Evolutionary conservation across 192 early-diverging fungal species (phyloP), one percentile per base, ranked within the genome.

Genomic region (Coemansia erecta): DNA sequence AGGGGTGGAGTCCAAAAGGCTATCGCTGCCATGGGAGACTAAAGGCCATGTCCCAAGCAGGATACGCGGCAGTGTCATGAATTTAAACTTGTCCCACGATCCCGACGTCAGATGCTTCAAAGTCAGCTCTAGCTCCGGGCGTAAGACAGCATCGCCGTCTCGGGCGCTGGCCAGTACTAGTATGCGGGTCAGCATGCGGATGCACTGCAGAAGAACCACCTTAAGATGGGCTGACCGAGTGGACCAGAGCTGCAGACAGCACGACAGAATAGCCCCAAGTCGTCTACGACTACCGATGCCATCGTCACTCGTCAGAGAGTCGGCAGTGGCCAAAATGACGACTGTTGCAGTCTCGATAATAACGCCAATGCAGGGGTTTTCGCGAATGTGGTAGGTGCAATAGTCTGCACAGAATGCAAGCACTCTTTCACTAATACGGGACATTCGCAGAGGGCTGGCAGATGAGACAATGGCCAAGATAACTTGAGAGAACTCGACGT

Each of bases 371-470:
- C 70, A 73, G 8, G 66, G 41, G 41, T 66, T 79, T 53, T 79
- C 77, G 39, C 70, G 63, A 3, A 31, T 33, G 24, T 79, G 53
- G 33, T 24, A 58, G 37, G 60, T 41, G 48, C 66, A 63, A 37
- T 72, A 79, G 19, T 79, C 77, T 53, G 61, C 53, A 22, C 77
- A 79, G 52, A 79, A 79, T 6, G 40, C 60, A 33, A 79, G 52
- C 15, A 79, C 66, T 5, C 19, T 33, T 6, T 60, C 49, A 17
- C 55, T 31, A 15, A 72, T 28, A 21, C 40, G 50, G 2, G 53
- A 24, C 31, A 73, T 46, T 10, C 65, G 63, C 19, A 57, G 49
- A 0, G 70, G 70, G 40, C 57, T 66, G 0, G 70, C 66, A 8
- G 60, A 48, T n/a, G 53, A 44, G 14, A 73, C 67, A 4, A 79